Evolutionary conservation across 371 early-diverging fungal species (phyloP).

Genomic region (Aphelidium insulamus): DNA sequence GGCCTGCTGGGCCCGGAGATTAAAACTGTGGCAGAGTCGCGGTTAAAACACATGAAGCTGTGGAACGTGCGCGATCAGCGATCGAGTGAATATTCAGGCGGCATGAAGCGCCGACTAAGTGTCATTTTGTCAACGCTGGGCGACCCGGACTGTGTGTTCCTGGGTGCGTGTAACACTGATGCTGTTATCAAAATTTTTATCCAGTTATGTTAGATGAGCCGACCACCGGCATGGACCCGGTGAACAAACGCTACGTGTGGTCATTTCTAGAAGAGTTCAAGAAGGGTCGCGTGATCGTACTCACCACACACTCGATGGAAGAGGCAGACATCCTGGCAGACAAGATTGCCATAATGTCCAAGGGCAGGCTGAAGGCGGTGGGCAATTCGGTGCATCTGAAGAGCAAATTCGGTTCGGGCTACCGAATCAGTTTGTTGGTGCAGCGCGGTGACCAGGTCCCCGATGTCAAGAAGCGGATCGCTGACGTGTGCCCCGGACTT

Average conservation of each 20-base stretch:
- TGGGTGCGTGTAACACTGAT: too few relatives aligned
- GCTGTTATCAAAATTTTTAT: constrained; percentile 5
- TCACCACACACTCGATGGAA: constrained; percentile 19
- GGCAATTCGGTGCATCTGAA: constrained; percentile 20
- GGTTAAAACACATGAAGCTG: constrained; percentile 18
- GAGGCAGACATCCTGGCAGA: constrained; percentile 31
- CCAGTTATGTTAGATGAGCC: constrained; percentile 21
- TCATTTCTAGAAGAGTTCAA: constrained; percentile 26
- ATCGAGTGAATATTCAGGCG: constrained; percentile 9
- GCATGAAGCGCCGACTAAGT: constrained; percentile 38
- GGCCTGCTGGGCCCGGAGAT: constrained; percentile 8
- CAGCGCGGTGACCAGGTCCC: constrained; percentile 11
- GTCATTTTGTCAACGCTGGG: constrained; percentile 44
- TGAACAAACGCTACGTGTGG: constrained; percentile 33
- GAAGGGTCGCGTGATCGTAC: constrained; percentile 16
- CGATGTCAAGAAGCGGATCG: constrained; percentile 9
- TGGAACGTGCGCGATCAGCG: constrained; percentile 11
- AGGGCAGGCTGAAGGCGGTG: constrained; percentile 20
- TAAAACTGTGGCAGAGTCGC: constrained; percentile 9
- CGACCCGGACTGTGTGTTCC: constrained; percentile 23
- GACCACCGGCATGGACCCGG: constrained; percentile 36
- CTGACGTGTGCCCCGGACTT: too few relatives aligned
- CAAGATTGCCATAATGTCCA: constrained; percentile 23
- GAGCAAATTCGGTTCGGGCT: constrained; percentile 21
- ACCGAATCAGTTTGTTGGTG: constrained; percentile 10